Base-by-base conservation (phyloP, 805 yeast species). In the Pichia eremophila region DNA sequence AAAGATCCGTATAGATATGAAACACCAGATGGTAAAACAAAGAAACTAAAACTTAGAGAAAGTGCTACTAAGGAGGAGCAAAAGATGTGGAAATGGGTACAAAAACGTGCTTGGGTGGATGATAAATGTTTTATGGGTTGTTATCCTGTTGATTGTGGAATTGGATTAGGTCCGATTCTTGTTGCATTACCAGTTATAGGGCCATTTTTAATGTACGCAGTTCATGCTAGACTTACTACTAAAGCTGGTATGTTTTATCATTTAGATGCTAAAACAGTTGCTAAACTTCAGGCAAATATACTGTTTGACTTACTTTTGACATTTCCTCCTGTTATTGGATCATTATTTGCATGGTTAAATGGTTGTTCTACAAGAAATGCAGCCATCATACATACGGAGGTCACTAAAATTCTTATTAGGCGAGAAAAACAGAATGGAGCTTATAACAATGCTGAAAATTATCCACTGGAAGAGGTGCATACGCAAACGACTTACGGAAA, bases 291-390 rank as follows among this genome's bases (percentile, higher is more conserved):
- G 49, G 83, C 83, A 15, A 85, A 90, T 58, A 85, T 89, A 38
- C 58, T 77, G 12, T 62, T 87, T 49, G 97, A 91, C 62, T 70
- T 90, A 31, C 55, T 85, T 38, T 78, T 90, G 37, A 74, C 90
- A 2, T 68, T 91, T 34, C 82, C 91, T 0, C 98, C 98, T 0
- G 54, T 89, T 5, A 62, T 91, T 34, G 98, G 98, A 1, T 71
- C 81, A 3, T 65, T 89, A 36, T 75, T 89, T 46, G 68, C 85
- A 12, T 90, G 95, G 91, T 50, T 90, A 62, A 78, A 87, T 59
- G 85, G 81, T 2, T 85, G 96, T 60, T 85, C 95, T 8, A 86
- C 96, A 0, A 71, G 96, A 57, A 90, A 91, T 62, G 95, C 96
- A 0, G 90, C 91, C 0, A 58, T 87, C 56, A 73, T 89, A 9